Conservation (phyloP, 1,139 yeast species). For the Nakaseomyces sp. region DNA sequence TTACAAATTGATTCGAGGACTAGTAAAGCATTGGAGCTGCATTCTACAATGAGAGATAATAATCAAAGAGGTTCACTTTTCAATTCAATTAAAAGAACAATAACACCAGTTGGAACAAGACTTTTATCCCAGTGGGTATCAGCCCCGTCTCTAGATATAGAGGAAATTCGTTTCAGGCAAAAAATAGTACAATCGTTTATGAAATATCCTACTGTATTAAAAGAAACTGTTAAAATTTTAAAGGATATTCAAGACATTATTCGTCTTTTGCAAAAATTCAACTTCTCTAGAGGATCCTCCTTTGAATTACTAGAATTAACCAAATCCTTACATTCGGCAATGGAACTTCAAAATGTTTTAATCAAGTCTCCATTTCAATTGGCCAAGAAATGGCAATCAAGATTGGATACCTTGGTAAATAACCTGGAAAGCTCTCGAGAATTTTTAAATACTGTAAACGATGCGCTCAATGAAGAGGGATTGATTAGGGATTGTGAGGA, state of each 20-base stretch:
- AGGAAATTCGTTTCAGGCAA: constrained; percentile 54
- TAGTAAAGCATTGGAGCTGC: constrained; percentile 70
- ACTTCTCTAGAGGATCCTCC: constrained; percentile 39
- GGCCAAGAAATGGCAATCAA: constrained; percentile 4
- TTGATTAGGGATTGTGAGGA: background rate
- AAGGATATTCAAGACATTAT: constrained; percentile 42
- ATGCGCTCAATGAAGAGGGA: constrained; percentile 14
- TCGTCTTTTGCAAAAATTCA: constrained; percentile 47
- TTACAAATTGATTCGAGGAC: constrained; percentile 82
- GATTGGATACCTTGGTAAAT: background rate
- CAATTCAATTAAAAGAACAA: constrained; percentile 59
- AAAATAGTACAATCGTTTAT: constrained; percentile 48
- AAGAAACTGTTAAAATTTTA: constrained; percentile 31
- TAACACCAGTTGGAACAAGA: constrained; percentile 75
- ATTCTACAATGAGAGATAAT: constrained; percentile 47
- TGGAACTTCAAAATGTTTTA: constrained; percentile 13
- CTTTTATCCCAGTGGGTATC: constrained; percentile 71
- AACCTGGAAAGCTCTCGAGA: background rate
- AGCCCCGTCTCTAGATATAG: constrained; percentile 60
- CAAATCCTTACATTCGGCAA: constrained; percentile 31
- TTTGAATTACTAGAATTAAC: constrained; percentile 40
- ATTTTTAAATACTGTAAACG: constrained; percentile 17
- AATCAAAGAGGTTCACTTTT: constrained; percentile 61
- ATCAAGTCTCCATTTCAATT: constrained; percentile 6
- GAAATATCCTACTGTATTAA: constrained; percentile 35